Conservation (phyloP, 352 stramenopile species). For the Phytophthora fragariae region DNA sequence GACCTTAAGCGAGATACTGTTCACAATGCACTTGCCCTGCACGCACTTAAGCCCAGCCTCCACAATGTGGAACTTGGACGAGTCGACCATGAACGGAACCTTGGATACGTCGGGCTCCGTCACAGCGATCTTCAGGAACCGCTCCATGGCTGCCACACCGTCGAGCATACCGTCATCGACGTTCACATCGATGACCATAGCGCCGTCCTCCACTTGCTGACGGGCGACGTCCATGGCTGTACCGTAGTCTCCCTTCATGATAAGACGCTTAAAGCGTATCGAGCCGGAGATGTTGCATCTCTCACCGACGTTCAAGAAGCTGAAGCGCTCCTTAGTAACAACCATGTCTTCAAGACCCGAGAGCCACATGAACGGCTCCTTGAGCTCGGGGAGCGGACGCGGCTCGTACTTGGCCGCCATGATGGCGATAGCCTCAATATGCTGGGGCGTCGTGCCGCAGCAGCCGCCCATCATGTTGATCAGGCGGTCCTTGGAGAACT, state of each 20-base stretch:
- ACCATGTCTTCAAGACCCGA: conserved; percentile 95
- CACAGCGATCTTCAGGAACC: conserved; percentile 98
- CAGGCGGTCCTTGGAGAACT: conserved; percentile 95
- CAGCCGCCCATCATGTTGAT: conserved; percentile 98
- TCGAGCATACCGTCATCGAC: conserved; percentile 98
- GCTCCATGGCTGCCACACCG: conserved; percentile 95
- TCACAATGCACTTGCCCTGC: conserved; percentile 97
- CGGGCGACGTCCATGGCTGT: conserved; percentile 97
- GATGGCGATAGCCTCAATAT: conserved; percentile 94
- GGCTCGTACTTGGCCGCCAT: conserved; percentile 81
- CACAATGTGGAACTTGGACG: conserved; percentile 98
- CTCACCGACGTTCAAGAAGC: conserved; percentile 97
- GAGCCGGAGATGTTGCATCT: conserved; percentile 97
- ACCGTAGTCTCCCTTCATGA: conserved; percentile 95
- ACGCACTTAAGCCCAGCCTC: conserved; percentile 97
- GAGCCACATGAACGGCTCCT: conserved; percentile 96
- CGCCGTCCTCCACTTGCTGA: conserved; percentile 96
- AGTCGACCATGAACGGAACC: conserved; percentile 98
- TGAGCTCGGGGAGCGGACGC: conserved; percentile 82
- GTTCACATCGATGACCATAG: conserved; percentile 98
- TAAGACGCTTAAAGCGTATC: conserved; percentile 96
- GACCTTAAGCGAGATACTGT: conserved; percentile 98
- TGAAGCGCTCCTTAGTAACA: conserved; percentile 94
- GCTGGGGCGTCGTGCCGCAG: conserved; percentile 95
- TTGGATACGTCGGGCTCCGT: conserved; percentile 97